Conservation (phyloP, 345 rosid genomes). For the Hibiscus tridactylites region DNA sequence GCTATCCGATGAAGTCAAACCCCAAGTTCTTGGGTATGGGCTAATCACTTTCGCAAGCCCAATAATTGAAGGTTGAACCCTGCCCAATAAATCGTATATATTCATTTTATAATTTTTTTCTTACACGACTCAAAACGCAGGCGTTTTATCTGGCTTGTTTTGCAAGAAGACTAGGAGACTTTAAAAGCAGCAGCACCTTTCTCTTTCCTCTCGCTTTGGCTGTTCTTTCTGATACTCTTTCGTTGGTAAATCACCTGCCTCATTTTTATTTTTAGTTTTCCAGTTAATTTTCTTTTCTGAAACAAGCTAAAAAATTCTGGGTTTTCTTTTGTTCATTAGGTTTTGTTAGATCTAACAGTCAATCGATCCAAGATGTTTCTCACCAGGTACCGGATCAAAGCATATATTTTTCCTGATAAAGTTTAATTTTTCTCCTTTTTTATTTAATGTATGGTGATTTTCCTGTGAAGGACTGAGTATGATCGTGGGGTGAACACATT, state of each 20-base stretch:
- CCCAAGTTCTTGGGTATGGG: background rate
- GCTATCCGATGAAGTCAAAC: background rate
- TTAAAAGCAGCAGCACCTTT: background rate
- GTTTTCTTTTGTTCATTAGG: background rate
- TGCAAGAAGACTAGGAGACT: background rate
- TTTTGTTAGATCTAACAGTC: conserved; percentile 21
- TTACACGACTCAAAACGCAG: background rate
- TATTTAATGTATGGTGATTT: background rate
- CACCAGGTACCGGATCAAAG: conserved; percentile 40
- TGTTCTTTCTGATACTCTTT: background rate
- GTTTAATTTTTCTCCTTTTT: background rate
- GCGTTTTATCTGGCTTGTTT: background rate
- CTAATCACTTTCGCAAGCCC: too few species aligned
- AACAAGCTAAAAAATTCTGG: background rate
- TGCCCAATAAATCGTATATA: background rate
- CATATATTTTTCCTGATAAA: background rate
- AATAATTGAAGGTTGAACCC: too few species aligned
- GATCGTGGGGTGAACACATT: conserved; percentile 99
- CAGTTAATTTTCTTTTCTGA: background rate
- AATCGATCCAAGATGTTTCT: conserved; percentile 47
- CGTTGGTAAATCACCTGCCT: background rate
- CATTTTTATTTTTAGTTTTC: background rate
- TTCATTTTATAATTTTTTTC: background rate
- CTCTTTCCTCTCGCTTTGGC: background rate
- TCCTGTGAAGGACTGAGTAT: conserved; percentile 74